phyloP scores from a whole-genome alignment of 2,329 filamentous ascomycete genomes.

The Calonectria hongkongensis region DNA sequence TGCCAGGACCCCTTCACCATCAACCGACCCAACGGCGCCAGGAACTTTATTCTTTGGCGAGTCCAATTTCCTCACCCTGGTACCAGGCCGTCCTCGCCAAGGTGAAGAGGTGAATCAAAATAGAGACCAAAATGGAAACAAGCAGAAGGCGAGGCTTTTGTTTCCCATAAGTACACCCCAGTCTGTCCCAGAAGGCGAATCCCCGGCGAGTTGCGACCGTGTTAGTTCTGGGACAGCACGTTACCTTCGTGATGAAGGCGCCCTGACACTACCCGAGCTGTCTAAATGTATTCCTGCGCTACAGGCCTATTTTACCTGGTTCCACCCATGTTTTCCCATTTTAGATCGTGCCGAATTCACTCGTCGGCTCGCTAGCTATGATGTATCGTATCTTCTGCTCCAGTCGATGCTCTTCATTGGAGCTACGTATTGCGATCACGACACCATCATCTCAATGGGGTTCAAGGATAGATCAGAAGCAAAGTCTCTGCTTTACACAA shows the following conservation, averaged over 20 bases:
- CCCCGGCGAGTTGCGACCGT: constrained; percentile 54
- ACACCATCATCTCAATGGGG: constrained; percentile 65
- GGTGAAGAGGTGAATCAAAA: constrained; percentile 27
- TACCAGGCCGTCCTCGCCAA: constrained; percentile 49
- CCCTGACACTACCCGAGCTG: constrained; percentile 66
- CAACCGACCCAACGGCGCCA: constrained; percentile 46
- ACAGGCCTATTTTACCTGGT: constrained; percentile 73
- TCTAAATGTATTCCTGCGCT: constrained; percentile 65
- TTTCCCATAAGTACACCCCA: constrained; percentile 57
- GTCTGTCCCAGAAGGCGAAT: constrained; percentile 43
- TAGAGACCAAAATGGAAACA: constrained; percentile 26
- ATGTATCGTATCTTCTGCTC: constrained; percentile 69
- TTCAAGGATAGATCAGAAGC: constrained; percentile 69
- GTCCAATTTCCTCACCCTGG: constrained; percentile 62
- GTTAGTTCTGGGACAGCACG: constrained; percentile 69
- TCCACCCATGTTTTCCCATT: constrained; percentile 74
- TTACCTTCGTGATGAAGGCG: constrained; percentile 67
- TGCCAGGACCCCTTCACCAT: constrained; percentile 44
- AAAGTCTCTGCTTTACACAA: constrained; percentile 69
- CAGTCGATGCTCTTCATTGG: constrained; percentile 74
- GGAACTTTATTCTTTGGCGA: constrained; percentile 62
- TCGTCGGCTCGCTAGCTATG: constrained; percentile 61
- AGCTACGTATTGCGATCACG: constrained; percentile 70
- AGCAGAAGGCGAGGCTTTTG: constrained; percentile 53
- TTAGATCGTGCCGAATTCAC: constrained; percentile 68